These are phyloP conservation scores for Wallacemonas sp. DNA, from an alignment of 208 protist genomes.

Conservation along the genomic window DNA sequence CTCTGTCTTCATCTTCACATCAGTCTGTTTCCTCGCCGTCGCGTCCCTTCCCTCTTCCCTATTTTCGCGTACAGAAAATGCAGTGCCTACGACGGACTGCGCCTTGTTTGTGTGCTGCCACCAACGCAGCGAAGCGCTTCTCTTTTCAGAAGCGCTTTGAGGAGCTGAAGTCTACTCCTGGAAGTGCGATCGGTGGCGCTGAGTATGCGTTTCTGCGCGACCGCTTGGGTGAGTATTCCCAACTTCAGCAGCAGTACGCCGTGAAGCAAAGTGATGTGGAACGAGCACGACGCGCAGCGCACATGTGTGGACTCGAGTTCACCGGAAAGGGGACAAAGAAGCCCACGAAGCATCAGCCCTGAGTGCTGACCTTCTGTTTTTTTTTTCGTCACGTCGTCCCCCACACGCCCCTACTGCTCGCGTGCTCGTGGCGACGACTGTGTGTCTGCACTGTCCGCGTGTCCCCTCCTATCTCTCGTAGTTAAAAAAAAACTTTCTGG, in stretches of 20 bases:
- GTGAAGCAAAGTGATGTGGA: conserved; percentile 89
- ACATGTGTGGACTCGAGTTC: conserved; percentile 86
- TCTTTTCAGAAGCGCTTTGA: conserved; percentile 34
- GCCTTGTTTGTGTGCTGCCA: not conserved
- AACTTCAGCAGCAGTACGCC: conserved; percentile 66
- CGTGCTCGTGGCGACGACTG: too few relatives aligned
- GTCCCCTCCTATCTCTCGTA: not conserved
- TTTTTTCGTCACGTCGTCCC: not conserved
- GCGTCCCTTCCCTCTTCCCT: too few relatives aligned
- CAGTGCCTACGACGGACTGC: not conserved
- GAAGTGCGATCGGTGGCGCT: conserved; percentile 29
- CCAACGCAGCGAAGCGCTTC: conserved; percentile 1
- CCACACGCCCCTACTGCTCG: too few relatives aligned
- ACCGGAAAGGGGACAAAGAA: conserved; percentile 50
- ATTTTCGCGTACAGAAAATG: too few relatives aligned
- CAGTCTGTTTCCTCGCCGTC: too few relatives aligned
- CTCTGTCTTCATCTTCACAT: too few relatives aligned
- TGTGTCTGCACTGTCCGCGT: not conserved
- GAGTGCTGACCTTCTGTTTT: not conserved
- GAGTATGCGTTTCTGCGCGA: conserved; percentile 71
- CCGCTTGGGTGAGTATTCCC: conserved; percentile 60
- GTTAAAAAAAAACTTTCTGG: too few relatives aligned
- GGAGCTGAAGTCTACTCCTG: conserved; percentile 20
- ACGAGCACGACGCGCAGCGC: conserved; percentile 61
- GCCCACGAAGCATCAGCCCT: not conserved